A percentile compares a stretch with the other conserved stretches of the same genome.
Conservation (phyloP, 257 asterid genomes). For the Dorcoceras hygrometricum region DNA sequence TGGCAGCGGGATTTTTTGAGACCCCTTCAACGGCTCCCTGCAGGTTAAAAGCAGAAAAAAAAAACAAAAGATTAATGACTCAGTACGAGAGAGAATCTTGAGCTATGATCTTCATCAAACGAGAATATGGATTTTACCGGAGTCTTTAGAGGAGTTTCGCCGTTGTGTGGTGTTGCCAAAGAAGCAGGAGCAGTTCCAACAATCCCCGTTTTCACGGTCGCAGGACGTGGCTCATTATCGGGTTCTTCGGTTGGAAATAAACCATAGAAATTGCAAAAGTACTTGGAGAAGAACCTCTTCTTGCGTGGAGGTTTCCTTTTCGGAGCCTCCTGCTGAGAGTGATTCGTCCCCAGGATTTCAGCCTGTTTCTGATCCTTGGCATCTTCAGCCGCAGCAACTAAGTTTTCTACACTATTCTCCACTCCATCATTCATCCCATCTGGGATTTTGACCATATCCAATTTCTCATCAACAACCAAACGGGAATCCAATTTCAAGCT, state of each 20-base stretch:
- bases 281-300: conserved; percentile 47
- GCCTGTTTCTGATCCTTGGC: conserved; percentile 23
- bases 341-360: conserved; percentile 22
- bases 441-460: conserved; percentile 20
- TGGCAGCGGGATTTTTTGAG: conserved; percentile 37
- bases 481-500: conserved; percentile 18
- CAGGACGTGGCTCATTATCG: conserved; percentile 31
- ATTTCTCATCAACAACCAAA: conserved; percentile 22
- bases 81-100: neutral
- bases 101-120: neutral
- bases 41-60: conserved; percentile 16
- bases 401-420: neutral
- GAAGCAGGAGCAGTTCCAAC: conserved; percentile 29
- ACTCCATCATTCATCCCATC: conserved; percentile 11
- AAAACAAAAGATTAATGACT: neutral
- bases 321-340: conserved; percentile 22
- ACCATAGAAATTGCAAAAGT: conserved; percentile 42
- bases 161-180: conserved; percentile 30
- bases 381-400: conserved; percentile 11
- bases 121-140: conserved; percentile 38
- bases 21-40: conserved; percentile 42
- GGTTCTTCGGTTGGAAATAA: conserved; percentile 45
- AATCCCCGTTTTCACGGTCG: conserved; percentile 32
- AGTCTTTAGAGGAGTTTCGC: conserved; percentile 53
- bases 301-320: conserved; percentile 37